Evolutionary conservation across 179 eudicot species (phyloP), one percentile per base, ranked within the genome.

Genomic region (Beta lomatogona): DNA sequence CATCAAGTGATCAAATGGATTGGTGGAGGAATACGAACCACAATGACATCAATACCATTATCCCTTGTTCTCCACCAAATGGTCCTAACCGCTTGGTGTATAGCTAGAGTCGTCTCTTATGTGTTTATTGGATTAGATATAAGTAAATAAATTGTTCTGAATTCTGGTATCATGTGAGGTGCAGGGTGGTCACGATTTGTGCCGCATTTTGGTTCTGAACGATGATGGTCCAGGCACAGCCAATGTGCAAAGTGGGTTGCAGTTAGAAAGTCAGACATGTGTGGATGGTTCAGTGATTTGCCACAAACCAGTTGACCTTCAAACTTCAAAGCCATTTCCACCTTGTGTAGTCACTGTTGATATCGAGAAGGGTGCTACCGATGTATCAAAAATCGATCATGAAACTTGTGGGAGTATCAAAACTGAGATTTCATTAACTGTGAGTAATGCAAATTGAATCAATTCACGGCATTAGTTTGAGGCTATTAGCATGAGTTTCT

Each of bases 381-480:
- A 86, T 63, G 85, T 71, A 19, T 71, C 84, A 15, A 90, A 77
- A 77, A 85, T 77, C 76, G 77, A 83, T 54, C 89, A 86, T 50
- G 91, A 91, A 77, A 79, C 87, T 73, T 73, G 84, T 67, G 87
- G 78, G 36, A 87, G 80, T 57, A 75, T 88, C 82, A 91, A 90
- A 84, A 77, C 86, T 77, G 94, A 92, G 82, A 88, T 87, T 84
- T 81, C 91, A 61, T 82, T 91, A n/a, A 86, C 87, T 9, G 99
- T 95, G 87, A 86, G n/a, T n/a, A n/a, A n/a, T n/a, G n/a, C n/a
- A n/a, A n/a, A n/a, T n/a, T n/a, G n/a, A n/a, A n/a, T n/a, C n/a
- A n/a, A n/a, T n/a, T n/a, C n/a, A n/a, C n/a, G n/a, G n/a, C 66
- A 16, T 68, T 68, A 5, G 45, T 68, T 50, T 69, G 53, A 6